These are phyloP conservation scores for Sporothrix inflata DNA, from an alignment of 2,329 filamentous ascomycete genomes.

Conservation along the genomic window DNA sequence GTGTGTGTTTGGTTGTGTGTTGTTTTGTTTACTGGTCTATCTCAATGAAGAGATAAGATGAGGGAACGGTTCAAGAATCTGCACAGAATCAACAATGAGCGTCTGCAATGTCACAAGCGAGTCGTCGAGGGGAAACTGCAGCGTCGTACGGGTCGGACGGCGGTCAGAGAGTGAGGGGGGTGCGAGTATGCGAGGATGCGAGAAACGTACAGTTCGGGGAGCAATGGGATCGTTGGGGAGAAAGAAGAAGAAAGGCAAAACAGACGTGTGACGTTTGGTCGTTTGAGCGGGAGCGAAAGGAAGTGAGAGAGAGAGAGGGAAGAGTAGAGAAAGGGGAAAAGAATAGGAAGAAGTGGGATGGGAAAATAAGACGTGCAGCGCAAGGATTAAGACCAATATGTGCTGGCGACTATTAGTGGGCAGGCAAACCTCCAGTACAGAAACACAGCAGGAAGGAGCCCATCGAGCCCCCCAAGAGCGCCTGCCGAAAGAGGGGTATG, in stretches of 20 bases:
- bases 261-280: constrained; percentile 29
- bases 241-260: constrained; percentile 15
- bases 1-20: constrained; percentile 17
- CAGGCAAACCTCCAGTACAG: not conserved
- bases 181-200: constrained; percentile 19
- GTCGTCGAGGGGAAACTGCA: not conserved
- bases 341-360: constrained; percentile 30
- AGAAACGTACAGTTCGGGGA: not conserved
- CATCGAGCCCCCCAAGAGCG: not conserved
- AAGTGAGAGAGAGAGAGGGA: not conserved
- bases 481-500: constrained; percentile 26
- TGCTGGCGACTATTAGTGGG: constrained; percentile 15
- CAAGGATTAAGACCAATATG: constrained; percentile 20
- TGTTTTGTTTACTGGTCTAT: not conserved
- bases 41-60: not conserved
- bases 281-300: constrained; percentile 20
- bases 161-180: constrained; percentile 2
- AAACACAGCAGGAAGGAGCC: constrained; percentile 4
- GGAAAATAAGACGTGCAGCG: constrained; percentile 22
- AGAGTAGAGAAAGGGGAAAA: not conserved
- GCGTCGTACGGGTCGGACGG: not conserved
- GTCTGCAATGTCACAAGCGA: constrained; percentile 20
- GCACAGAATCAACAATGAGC: constrained; percentile 12
- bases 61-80: not conserved
- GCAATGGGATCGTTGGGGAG: not conserved